These are phyloP conservation scores for Trypanosoma caninum DNA, from an alignment of 208 protist genomes.

Conservation along the genomic window DNA sequence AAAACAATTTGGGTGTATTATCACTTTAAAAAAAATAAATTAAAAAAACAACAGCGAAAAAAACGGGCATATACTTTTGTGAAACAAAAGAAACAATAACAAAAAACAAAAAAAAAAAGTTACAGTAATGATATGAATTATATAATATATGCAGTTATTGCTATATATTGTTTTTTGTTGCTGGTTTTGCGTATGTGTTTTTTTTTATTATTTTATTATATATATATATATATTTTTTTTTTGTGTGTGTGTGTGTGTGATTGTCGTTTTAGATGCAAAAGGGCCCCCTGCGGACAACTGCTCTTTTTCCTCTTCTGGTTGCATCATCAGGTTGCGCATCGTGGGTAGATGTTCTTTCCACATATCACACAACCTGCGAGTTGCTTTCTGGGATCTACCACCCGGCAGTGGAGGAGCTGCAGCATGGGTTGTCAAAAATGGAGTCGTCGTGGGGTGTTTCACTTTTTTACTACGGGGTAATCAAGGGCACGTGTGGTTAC, in stretches of 20 bases:
- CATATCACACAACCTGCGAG: constrained; percentile 39
- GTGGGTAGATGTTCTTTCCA: constrained; percentile 65
- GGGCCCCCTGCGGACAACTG: not conserved
- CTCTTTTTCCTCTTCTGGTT: constrained; percentile 59
- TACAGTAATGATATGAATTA: too few relatives aligned
- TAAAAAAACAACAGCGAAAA: too few relatives aligned
- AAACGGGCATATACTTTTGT: too few relatives aligned
- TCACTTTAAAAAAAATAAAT: too few relatives aligned
- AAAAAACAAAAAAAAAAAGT: too few relatives aligned
- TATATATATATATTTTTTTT: constrained; percentile 11
- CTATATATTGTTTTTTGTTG: too few relatives aligned
- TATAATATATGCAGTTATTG: too few relatives aligned
- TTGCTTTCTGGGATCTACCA: constrained; percentile 51
- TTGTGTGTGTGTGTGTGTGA: constrained; percentile 4
- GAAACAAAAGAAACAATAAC: too few relatives aligned
- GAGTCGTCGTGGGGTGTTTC: constrained; percentile 50
- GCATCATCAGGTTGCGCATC: constrained; percentile 46
- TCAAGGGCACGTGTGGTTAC: constrained; percentile 44
- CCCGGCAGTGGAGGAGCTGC: constrained; percentile 54
- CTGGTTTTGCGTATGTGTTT: too few relatives aligned
- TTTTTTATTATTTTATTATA: not conserved
- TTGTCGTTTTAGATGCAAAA: constrained; percentile 7
- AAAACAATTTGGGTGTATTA: too few relatives aligned
- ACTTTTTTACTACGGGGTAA: constrained; percentile 75
- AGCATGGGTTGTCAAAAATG: constrained; percentile 68